Evolutionary conservation across 192 early-diverging fungal genomes (phyloP).

Genomic region (Kappamyces sp.): DNA sequence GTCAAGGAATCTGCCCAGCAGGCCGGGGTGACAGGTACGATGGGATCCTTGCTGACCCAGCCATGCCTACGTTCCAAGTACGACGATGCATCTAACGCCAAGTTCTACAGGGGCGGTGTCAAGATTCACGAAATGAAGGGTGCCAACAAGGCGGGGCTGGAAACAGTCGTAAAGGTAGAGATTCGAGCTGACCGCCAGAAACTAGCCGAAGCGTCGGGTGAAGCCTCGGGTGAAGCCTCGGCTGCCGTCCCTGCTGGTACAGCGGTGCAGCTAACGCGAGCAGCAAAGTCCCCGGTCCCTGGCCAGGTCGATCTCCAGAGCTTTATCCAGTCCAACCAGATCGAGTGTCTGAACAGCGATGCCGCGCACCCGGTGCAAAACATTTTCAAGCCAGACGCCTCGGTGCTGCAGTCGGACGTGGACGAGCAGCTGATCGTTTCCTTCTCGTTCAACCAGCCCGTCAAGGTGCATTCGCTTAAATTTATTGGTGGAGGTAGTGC

Average conservation of each 20-base stretch:
- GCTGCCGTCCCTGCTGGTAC: not conserved
- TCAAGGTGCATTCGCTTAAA: constrained; percentile 66
- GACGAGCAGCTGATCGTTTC: constrained; percentile 90
- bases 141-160: constrained; percentile 63
- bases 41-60: constrained; percentile 8
- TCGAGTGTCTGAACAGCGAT: constrained; percentile 77
- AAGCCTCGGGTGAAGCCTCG: not conserved
- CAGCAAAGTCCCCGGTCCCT: constrained; percentile 1
- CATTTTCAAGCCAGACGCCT: constrained; percentile 65
- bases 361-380: constrained; percentile 68
- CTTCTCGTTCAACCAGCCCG: constrained; percentile 80
- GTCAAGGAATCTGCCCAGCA: constrained; percentile 33
- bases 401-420: constrained; percentile 81
- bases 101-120: constrained; percentile 66
- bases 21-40: constrained; percentile 9
- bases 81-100: not conserved
- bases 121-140: constrained; percentile 76
- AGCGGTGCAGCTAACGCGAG: not conserved
- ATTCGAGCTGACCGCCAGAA: not conserved
- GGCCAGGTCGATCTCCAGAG: constrained; percentile 33
- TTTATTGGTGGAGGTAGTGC: constrained; percentile 50
- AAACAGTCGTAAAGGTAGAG: constrained; percentile 48
- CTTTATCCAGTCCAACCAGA: constrained; percentile 33
- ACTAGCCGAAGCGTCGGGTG: not conserved
- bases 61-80: constrained; percentile 78